Base-by-base conservation (phyloP, 768 basidiomycete species). In the Suillus subalutaceus region DNA sequence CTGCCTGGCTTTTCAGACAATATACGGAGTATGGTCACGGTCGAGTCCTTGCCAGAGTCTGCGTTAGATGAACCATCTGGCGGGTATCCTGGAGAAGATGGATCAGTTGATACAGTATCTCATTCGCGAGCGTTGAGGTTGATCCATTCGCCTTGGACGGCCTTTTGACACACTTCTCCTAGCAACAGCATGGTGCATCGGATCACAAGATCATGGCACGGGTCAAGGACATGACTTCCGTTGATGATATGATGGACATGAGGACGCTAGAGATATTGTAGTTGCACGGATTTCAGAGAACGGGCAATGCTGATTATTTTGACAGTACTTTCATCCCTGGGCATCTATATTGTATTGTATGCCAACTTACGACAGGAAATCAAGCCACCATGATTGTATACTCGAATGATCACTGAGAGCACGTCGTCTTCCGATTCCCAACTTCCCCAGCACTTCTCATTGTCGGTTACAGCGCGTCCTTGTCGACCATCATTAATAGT, bases 181-280 rank as follows among this genome's bases (percentile, higher is more conserved):
- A 35, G 32, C 12, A 12, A 32, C 30, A 43, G 15, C 35, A 43
- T 13, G 32, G 61, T 8, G 65, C 26, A 26, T 63, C 57, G 13
- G 18, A 23, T 18, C 55, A 32, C 18, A 9, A 20, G 30, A 63
- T 57, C 2, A 57, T 40, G 3, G n/a, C 63, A 18, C 37, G 23
- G 26, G 16, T 12, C 20, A 44, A 30, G 15, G 26, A 35, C 32
- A 48, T 7, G 16, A 18, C 37, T 40, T 40, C 26, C 15, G 35
- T 63, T 48, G 23, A 20, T 30, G 35, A 35, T 10, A n/a, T 37
- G 35, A 37, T 57, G 9, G 26, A 57, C 26, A 13, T 63, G 9
- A 50, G 37, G 52, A 63, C 23, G 16, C 2, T 63, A n/a, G 63
- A 63, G 55, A 41, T 56, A 37, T 12, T 57, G 23, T 38, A 60